Conservation (phyloP, 225 moss, liverwort and hornwort species). For the Asterella californica region DNA sequence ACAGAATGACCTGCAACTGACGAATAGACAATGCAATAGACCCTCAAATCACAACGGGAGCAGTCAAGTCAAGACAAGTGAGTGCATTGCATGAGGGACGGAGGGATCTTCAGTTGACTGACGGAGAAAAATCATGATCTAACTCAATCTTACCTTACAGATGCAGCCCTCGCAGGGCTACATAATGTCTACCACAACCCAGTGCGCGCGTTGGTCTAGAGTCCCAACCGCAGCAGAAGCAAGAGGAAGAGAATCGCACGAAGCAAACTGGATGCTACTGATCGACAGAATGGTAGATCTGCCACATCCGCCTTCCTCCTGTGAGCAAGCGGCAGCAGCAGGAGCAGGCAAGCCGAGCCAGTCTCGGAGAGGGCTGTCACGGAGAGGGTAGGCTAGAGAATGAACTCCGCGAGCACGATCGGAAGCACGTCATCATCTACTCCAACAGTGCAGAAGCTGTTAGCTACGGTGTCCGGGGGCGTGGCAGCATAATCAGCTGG, state of each 20-base stretch:
- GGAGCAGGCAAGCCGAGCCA: background rate
- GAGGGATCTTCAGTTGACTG: background rate
- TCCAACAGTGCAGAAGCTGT: conserved; percentile 2
- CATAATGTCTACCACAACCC: conserved; percentile 7
- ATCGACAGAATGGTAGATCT: conserved; percentile 7
- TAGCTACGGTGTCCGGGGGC: conserved; percentile 12
- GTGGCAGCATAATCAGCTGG: conserved; percentile 16
- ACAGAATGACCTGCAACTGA: background rate
- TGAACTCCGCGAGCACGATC: conserved; percentile 1
- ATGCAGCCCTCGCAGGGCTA: conserved; percentile 6
- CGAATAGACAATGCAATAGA: background rate
- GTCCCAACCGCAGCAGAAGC: conserved; percentile 4
- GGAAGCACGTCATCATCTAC: conserved; percentile 16
- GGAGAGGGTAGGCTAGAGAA: background rate
- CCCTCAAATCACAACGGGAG: background rate
- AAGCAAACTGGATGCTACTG: background rate
- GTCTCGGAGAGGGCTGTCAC: conserved; percentile 8
- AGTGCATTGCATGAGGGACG: background rate
- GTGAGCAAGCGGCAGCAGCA: no score
- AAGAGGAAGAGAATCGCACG: background rate
- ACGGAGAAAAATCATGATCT: background rate
- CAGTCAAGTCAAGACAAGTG: background rate
- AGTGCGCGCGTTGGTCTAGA: background rate
- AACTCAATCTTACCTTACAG: background rate
- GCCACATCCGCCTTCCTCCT: conserved; percentile 2